Base-by-base conservation (phyloP, 768 basidiomycete species). In the Xanthoconium stramineum region DNA sequence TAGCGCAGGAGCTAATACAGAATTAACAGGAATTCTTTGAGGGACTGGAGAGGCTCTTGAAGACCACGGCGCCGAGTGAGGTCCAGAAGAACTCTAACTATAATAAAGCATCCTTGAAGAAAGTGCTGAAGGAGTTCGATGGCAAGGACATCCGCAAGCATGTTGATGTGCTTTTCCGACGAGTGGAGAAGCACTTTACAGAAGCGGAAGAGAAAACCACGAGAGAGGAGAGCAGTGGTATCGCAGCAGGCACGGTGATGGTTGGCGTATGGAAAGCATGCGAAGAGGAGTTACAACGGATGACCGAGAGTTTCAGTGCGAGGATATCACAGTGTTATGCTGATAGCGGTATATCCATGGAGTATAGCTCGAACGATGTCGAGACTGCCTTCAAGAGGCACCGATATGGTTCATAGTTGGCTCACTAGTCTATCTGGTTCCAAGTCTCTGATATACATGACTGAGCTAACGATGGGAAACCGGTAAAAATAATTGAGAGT, bases 121-220 rank as follows among this genome's bases (percentile, higher is more conserved):
- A 91, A 66, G 80, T 90, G 14, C 73, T 92, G 47, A 93, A 91
- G 67, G 95, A 97, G 64, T 88, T 84, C 69, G 87, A 82, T 58
- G 74, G 83, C 38, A 98, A 97, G 72, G 96, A 98, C 69, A 75
- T 98, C 13, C 86, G 91, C 37, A 96, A 96, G 69, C 80, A 89
- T 57, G 76, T 96, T 50, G 96, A 98, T 53, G 82, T 82, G 9
- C 78, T 98, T 37, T 88, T 86, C 72, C 91, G 91, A 68, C 85
- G 96, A 11, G 91, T 98, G 30, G 92, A 96, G 72, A 98, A 98
- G 72, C 96, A 98, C 67, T 98, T 97, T 65, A 87, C 87, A 7
- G 91, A 94, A 64, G 83, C 83, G 1, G 85, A 86, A 11, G 88
- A 87, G 59, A 87, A 83, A 60, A 67, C 80, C 5, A 81, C 80